phyloP scores from a whole-genome alignment of 2,329 filamentous ascomycete species.

The Ceratocystis lukuohia region DNA sequence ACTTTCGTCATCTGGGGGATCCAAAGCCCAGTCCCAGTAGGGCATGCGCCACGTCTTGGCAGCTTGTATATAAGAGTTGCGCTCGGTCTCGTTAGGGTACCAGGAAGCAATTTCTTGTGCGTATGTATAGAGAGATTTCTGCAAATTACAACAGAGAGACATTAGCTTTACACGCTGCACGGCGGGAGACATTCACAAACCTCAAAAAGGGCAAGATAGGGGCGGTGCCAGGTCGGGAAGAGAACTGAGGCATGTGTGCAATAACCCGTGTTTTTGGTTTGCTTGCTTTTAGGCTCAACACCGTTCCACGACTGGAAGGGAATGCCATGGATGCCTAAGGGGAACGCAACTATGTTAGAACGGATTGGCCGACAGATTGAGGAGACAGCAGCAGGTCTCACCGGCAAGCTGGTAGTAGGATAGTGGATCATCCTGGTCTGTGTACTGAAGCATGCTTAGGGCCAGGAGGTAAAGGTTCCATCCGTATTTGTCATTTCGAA shows the following conservation, averaged over 20 bases:
- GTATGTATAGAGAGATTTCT: conserved; percentile 20
- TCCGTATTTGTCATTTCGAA: conserved; percentile 49
- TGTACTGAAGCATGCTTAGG: conserved; percentile 56
- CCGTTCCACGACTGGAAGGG: conserved; percentile 46
- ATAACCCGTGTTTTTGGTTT: conserved; percentile 44
- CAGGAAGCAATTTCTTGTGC: conserved; percentile 32
- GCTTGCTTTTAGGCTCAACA: conserved; percentile 33
- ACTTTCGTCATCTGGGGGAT: conserved; percentile 35
- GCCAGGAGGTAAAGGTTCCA: conserved; percentile 70
- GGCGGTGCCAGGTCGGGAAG: conserved; percentile 73
- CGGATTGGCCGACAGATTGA: background rate
- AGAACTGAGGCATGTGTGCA: conserved; percentile 64
- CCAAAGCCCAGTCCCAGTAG: conserved; percentile 46
- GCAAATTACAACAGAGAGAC: background rate
- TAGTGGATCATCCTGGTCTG: conserved; percentile 46
- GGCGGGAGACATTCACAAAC: conserved; percentile 24
- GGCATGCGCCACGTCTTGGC: conserved; percentile 41
- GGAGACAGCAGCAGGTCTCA: conserved; percentile 28
- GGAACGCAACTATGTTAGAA: background rate
- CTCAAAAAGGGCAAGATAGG: conserved; percentile 55
- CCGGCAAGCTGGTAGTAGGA: conserved; percentile 73
- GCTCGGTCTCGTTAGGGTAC: conserved; percentile 35
- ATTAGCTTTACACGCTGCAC: background rate
- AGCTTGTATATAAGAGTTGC: conserved; percentile 37
- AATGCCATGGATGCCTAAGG: conserved; percentile 62